Base-by-base conservation (phyloP, 805 yeast genomes). In the Candida methanosorbosa region DNA sequence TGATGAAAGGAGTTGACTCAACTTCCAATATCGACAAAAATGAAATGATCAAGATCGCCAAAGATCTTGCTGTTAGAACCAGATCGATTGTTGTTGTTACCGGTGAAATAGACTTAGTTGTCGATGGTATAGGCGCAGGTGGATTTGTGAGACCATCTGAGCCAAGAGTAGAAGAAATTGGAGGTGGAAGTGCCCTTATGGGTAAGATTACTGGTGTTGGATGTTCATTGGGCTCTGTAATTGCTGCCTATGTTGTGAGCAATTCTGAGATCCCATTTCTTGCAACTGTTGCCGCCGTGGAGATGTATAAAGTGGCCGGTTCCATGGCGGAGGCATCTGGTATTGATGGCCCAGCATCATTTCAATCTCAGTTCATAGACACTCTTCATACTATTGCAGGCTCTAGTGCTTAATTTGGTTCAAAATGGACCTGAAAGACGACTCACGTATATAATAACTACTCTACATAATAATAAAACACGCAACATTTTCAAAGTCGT, bases 161-260 rank as follows among this genome's bases (percentile, higher is more conserved):
- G 9, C 18, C 8, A 19, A 50, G 54, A 18, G 53, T 55, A 3
- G 49, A 48, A 3, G 44, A 49, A 3, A 49, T 77, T 4, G 38
- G 46, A 8, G 90, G 88, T 5, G 86, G 92, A 1, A 68, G 73
- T 43, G 56, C 57, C 16, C 44, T 76, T 14, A 77, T 85, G 81
- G 78, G 79, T 0, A 52, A 60, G 9, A 70, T 85, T 5, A 85
- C 95, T 0, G 95, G 94, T 0, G 64, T 87, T 2, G 95, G 95
- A 0, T 86, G 95, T 42, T 72, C 90, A 0, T 57, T 86, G 26
- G 94, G 94, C 2, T 75, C 87, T 30, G 68, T 74, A 0, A 73
- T 85, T 35, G 78, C 82, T 0, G 63, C 82, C 2, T 68, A 62
- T 38, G 52, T 75, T 2, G 78, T 78, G 3, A 70, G 74, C 3